Evolutionary conservation across 306 rosid species (phyloP).

Genomic region (Parietaria judaica): DNA sequence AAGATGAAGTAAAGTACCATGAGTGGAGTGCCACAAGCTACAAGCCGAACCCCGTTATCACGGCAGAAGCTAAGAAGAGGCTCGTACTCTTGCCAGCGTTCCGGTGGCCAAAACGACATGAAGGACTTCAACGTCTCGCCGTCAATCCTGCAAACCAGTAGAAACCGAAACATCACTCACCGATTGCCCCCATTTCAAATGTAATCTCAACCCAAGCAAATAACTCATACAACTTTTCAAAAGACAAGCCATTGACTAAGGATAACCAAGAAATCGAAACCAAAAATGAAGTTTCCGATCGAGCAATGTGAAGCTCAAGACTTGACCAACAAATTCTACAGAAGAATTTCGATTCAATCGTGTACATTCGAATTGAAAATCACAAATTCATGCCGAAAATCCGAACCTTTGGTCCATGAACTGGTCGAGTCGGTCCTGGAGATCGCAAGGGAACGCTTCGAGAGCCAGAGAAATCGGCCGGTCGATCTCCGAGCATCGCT

Average conservation of each 20-base stretch:
- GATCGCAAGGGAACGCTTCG: slow-evolving; percentile 68
- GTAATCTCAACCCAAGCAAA: too few species aligned
- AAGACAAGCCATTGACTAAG: too few species aligned
- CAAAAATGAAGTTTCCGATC: background rate
- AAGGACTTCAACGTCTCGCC: slow-evolving; percentile 65
- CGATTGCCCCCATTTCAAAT: too few species aligned
- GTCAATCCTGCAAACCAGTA: slow-evolving; percentile 59
- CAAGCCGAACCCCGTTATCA: slow-evolving; percentile 60
- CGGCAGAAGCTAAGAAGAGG: slow-evolving; percentile 77
- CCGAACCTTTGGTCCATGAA: slow-evolving; percentile 60
- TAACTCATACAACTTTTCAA: too few species aligned
- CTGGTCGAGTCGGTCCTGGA: slow-evolving; percentile 69
- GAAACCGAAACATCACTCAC: slow-evolving; percentile 10
- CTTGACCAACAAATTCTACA: background rate
- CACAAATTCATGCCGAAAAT: too few species aligned
- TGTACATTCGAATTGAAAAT: too few species aligned
- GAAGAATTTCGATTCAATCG: background rate
- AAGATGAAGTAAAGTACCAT: slow-evolving; percentile 34
- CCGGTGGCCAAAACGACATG: slow-evolving; percentile 62
- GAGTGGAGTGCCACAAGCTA: slow-evolving; percentile 82
- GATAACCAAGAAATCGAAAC: too few species aligned
- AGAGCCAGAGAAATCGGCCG: slow-evolving; percentile 63
- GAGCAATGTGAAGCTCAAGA: background rate
- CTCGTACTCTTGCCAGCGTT: slow-evolving; percentile 89
- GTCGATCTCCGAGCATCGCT: slow-evolving; percentile 45